These are phyloP conservation scores for Teratosphaeria viscida DNA, from an alignment of 2,329 filamentous ascomycete species.

Conservation along the genomic window DNA sequence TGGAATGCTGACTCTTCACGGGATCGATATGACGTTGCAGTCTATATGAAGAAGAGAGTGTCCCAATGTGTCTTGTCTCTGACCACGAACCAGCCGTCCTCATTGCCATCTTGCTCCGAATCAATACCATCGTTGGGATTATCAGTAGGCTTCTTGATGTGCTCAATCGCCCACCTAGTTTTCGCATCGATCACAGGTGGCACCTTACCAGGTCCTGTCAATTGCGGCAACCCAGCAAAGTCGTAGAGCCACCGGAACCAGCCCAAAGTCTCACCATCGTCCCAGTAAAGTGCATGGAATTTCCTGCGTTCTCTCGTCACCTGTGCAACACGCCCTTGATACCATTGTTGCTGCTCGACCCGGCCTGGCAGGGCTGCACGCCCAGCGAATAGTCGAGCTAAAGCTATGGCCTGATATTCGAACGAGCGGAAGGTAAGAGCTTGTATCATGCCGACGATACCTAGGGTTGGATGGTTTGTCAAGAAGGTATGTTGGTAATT, in stretches of 20 bases:
- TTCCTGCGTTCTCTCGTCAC: slow-evolving; percentile 26
- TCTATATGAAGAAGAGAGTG: neutral
- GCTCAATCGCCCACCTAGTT: neutral
- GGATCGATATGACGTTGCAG: neutral
- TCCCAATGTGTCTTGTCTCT: neutral
- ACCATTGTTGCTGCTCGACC: slow-evolving; percentile 29
- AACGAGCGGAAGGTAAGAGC: slow-evolving; percentile 45
- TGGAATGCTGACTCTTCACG: too few species aligned
- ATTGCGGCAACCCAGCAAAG: slow-evolving; percentile 40
- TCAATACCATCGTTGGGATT: neutral
- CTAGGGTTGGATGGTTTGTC: slow-evolving; percentile 38
- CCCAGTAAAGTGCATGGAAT: slow-evolving; percentile 47
- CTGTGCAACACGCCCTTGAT: slow-evolving; percentile 28
- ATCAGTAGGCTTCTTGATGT: neutral
- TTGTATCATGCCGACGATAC: slow-evolving; percentile 42
- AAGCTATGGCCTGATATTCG: slow-evolving; percentile 46
- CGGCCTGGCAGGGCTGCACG: slow-evolving; percentile 27
- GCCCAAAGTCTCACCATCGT: slow-evolving; percentile 39
- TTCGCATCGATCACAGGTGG: neutral
- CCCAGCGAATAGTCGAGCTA: slow-evolving; percentile 40
- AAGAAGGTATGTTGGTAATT: neutral
- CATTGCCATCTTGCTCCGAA: neutral
- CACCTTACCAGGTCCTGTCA: neutral
- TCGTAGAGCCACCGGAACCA: slow-evolving; percentile 39
- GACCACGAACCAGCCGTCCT: neutral